These are phyloP conservation scores for Tetrahymena borealis DNA, from an alignment of 73 alveolate genomes.

Conservation along the genomic window DNA sequence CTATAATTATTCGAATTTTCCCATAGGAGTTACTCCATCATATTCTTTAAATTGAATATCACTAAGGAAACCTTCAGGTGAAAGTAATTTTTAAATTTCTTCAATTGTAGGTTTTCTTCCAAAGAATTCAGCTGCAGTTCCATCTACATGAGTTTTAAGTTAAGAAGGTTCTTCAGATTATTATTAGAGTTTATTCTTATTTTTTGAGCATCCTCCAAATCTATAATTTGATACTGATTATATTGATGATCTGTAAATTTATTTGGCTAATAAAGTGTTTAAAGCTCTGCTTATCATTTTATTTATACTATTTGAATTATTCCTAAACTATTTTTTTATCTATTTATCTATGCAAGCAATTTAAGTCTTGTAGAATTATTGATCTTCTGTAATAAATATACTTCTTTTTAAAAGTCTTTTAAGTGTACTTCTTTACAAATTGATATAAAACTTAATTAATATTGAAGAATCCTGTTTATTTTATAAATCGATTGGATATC, in stretches of 20 bases:
- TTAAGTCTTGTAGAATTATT: too few species aligned
- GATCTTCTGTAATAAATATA: too few species aligned
- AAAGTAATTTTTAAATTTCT: neutral
- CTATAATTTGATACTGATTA: neutral
- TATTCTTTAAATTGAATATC: neutral
- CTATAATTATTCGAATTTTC: neutral
- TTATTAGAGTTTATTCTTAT: neutral
- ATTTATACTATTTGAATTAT: too few species aligned
- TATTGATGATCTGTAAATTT: neutral
- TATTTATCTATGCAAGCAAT: too few species aligned
- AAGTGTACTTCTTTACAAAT: too few species aligned
- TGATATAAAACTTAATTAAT: too few species aligned
- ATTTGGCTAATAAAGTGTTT: neutral
- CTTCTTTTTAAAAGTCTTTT: too few species aligned
- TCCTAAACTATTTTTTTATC: too few species aligned
- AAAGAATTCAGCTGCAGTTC: neutral
- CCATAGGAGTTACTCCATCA: neutral
- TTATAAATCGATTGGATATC: neutral
- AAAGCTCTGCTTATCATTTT: neutral
- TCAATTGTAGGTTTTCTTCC: neutral
- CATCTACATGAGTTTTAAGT: neutral
- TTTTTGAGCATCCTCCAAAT: neutral
- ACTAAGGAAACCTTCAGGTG: neutral
- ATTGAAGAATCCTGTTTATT: too few species aligned
- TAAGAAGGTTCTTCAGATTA: neutral